A percentile compares a stretch with the other conserved stretches of the same genome.
Evolutionary conservation across 257 asterid species (phyloP).

Genomic region (Coffea eugenioides): DNA sequence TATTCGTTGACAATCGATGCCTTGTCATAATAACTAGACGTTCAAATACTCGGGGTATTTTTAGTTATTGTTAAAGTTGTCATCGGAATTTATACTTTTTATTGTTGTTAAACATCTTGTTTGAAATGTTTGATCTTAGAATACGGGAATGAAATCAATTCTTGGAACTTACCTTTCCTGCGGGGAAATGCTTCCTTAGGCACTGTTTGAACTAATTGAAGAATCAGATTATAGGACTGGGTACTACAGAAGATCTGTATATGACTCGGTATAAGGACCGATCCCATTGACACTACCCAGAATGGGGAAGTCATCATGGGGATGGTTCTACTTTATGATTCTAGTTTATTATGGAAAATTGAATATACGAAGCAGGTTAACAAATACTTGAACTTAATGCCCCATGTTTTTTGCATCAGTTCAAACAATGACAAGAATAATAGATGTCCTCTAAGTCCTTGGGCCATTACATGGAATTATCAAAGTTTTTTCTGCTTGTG

Average conservation of each 20-base stretch:
- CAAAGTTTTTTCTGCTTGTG: neutral
- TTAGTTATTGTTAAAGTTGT: no score
- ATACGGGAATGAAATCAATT: no score
- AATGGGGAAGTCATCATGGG: neutral
- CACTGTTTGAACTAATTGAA: neutral
- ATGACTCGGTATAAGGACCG: neutral
- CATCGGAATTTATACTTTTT: no score
- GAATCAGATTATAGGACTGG: neutral
- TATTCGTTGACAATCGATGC: no score
- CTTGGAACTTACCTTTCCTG: no score
- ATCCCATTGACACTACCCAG: neutral
- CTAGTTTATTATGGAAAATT: neutral
- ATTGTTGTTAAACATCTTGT: no score
- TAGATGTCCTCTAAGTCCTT: neutral
- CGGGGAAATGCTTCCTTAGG: no score
- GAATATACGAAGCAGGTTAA: neutral
- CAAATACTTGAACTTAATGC: neutral
- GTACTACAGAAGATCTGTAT: neutral
- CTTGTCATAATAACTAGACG: no score
- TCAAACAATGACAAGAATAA: neutral
- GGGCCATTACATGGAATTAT: neutral
- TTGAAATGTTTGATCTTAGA: no score
- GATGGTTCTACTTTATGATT: neutral
- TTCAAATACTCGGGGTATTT: no score
- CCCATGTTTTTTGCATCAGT: neutral